phyloP scores from a whole-genome alignment of 352 stramenopile species.

The Pythium dissimile region DNA sequence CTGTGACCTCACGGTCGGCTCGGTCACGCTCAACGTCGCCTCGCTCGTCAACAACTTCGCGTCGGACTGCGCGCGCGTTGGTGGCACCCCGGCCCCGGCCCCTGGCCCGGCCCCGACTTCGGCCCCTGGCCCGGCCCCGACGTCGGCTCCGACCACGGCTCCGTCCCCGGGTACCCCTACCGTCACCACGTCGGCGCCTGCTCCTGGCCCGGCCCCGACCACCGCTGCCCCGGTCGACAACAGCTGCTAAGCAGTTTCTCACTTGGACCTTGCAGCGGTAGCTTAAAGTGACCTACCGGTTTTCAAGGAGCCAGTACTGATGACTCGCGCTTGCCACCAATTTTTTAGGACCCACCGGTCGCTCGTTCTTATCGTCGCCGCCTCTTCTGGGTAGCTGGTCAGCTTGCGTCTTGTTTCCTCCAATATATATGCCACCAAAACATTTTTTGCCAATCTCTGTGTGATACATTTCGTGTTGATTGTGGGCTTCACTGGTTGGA shows the following conservation, averaged over 20 bases:
- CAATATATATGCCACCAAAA: neutral
- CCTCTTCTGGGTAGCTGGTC: neutral
- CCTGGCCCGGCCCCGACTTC: neutral
- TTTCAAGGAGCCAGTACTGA: neutral
- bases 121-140: neutral
- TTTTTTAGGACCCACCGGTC: too few species aligned
- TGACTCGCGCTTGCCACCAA: conserved; percentile 1
- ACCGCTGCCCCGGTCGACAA: conserved; percentile 4
- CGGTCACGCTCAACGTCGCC: conserved; percentile 13
- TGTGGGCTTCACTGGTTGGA: neutral
- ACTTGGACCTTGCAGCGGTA: neutral
- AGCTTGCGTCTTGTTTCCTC: conserved; percentile 1
- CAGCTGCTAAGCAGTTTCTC: neutral
- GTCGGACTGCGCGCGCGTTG: neutral
- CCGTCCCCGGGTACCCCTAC: neutral
- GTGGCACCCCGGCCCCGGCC: neutral
- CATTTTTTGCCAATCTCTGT: neutral
- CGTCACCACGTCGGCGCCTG: neutral
- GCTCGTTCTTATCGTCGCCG: too few species aligned
- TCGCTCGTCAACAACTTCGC: conserved; percentile 13
- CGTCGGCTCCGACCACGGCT: neutral
- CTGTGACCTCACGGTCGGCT: conserved; percentile 17
- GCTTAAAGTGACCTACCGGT: too few species aligned
- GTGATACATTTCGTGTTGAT: too few species aligned
- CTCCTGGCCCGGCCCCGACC: neutral